Conservation (phyloP, 2,329 filamentous ascomycete genomes). For the Aspergillus glaucus region DNA sequence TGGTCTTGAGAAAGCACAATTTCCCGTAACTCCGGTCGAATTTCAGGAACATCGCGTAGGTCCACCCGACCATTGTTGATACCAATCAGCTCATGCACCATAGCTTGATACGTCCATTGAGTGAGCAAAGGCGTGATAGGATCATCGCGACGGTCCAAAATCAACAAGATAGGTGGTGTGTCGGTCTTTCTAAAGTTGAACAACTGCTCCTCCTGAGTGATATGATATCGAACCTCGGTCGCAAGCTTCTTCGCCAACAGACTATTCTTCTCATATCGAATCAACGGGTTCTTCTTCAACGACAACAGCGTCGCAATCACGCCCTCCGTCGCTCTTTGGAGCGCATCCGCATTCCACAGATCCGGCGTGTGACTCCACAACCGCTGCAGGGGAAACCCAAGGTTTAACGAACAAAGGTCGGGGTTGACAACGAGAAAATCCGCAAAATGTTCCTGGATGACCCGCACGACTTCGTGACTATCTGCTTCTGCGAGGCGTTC, state of each 20-base stretch:
- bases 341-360: constrained; percentile 80
- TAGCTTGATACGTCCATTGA: constrained; percentile 99
- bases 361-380: constrained; percentile 80
- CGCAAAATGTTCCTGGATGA: constrained; percentile 91
- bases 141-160: constrained; percentile 87
- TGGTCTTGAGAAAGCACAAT: constrained; percentile 95
- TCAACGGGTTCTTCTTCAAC: constrained; percentile 92
- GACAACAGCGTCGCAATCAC: constrained; percentile 76
- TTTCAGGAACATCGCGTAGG: constrained; percentile 73
- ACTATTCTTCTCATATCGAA: constrained; percentile 89
- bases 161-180: constrained; percentile 83
- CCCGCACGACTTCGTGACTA: constrained; percentile 92
- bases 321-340: constrained; percentile 82
- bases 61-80: constrained; percentile 94
- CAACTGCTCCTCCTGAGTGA: constrained; percentile 90
- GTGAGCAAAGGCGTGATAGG: constrained; percentile 89
- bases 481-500: constrained; percentile 94
- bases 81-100: constrained; percentile 94
- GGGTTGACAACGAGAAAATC: constrained; percentile 95
- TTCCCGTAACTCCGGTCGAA: constrained; percentile 81
- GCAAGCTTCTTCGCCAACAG: constrained; percentile 85
- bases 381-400: constrained; percentile 64
- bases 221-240: constrained; percentile 82
- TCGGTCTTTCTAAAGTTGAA: constrained; percentile 96
- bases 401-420: constrained; percentile 76